Conservation (phyloP, 768 basidiomycete genomes). For the Tricholoma sp. region DNA sequence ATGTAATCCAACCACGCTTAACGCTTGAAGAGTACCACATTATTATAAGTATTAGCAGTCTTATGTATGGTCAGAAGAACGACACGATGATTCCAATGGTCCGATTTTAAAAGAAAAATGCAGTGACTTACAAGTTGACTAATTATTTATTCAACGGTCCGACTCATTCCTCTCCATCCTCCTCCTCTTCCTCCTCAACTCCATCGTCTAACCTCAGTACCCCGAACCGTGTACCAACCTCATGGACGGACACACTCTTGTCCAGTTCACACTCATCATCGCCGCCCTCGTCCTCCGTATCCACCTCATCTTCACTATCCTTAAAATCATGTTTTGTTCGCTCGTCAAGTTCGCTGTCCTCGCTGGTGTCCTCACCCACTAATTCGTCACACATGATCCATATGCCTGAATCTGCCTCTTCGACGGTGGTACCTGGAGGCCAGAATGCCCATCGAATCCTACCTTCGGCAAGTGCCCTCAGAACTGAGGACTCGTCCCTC, state of each 20-base stretch:
- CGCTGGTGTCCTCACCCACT: constrained; percentile 26
- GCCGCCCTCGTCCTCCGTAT: constrained; percentile 17
- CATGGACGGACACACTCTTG: constrained; percentile 24
- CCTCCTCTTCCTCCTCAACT: constrained; percentile 24
- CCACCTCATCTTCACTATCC: constrained; percentile 20
- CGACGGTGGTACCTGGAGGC: constrained; percentile 49
- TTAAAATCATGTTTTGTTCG: constrained; percentile 20
- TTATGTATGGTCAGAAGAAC: no score
- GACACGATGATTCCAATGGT: no score
- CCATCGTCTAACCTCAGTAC: constrained; percentile 34
- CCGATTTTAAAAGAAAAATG: background rate
- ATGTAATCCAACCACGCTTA: no score
- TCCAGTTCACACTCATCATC: constrained; percentile 12
- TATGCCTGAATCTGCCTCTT: constrained; percentile 42
- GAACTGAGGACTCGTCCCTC: constrained; percentile 40
- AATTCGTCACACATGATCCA: constrained; percentile 45
- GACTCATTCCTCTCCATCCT: constrained; percentile 12
- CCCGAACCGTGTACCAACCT: constrained; percentile 28
- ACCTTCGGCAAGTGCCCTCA: constrained; percentile 81
- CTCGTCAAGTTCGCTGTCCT: constrained; percentile 28
- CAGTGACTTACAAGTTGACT: background rate
- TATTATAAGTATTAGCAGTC: no score
- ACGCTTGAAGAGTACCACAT: no score
- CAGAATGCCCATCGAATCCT: constrained; percentile 81
- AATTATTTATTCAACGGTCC: background rate